Evolutionary conservation across 225 moss, liverwort and hornwort genomes (phyloP), one percentile per base, ranked within the genome.

Genomic region (Bryoerythrophyllum caledonicum): DNA sequence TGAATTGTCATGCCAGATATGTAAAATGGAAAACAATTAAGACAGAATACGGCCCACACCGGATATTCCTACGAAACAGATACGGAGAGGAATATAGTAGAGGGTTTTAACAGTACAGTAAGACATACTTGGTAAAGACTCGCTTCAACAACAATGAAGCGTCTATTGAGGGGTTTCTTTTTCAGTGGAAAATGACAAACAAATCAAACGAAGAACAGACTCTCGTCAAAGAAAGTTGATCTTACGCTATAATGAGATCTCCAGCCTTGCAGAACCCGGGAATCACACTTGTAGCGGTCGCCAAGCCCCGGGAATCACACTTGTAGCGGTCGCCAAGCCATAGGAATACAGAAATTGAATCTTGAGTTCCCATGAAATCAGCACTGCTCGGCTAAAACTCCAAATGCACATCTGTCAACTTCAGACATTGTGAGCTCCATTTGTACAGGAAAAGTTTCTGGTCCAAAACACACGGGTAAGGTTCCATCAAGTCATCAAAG

Each of bases 231-330:
- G 60, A 61, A 34, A 46, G 6, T 59, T 26, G 17, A 37, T 70
- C 91, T 91, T 78, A 96, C 93, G 92, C 99, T 64, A 95, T 59
- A 69, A 99, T 80, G 68, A 95, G 81, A 76, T 99, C 99, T 30
- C 93, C 92, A 9, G 93, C 93, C 87, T 99, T 99, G 80, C 95
- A 88, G 67, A 99, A 99, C 37, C 95, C 95, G 68, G 95, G 95
- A 71, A 95, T 95, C 64, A 93, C 95, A 85, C 99, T 99, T 51
- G 91, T 79, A 51, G 85, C 86, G 30, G n/a, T n/a, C n/a, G n/a
- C n/a, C n/a, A n/a, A n/a, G n/a, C n/a, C n/a, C 95, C 95, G 68
- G 95, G 95, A 71, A 95, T 95, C 64, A 93, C 95, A 85, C 99
- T 32, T 32, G 32, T 5, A 32, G 32, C 5, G 32, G 99, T 95